These are phyloP conservation scores for Alnus glutinosa DNA, from an alignment of 306 rosid genomes.

Conservation along the genomic window DNA sequence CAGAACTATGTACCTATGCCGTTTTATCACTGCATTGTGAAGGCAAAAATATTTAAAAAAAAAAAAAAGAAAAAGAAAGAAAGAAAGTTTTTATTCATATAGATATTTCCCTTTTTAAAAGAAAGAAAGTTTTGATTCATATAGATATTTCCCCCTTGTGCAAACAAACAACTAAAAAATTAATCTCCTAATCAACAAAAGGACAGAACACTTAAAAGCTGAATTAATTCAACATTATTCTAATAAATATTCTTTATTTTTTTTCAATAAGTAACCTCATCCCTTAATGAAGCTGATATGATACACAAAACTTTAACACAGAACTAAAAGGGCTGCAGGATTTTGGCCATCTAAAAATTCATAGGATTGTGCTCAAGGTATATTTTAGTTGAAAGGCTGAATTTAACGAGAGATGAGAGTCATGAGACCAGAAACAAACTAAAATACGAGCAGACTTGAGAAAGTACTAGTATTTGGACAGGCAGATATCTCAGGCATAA, in stretches of 20 bases:
- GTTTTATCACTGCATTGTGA: not conserved
- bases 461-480: not conserved
- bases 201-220: not conserved
- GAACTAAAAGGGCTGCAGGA: not conserved
- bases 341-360: not conserved
- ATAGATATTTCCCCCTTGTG: not conserved
- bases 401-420: not conserved
- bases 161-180: not conserved
- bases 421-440: not conserved
- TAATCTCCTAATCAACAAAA: not conserved
- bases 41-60: not conserved
- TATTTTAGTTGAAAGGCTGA: not conserved
- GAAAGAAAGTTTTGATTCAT: not conserved
- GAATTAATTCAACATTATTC: not conserved
- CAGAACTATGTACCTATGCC: conserved; percentile 8
- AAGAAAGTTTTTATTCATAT: not conserved
- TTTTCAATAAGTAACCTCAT: not conserved
- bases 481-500: conserved; percentile 10
- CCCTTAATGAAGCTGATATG: not conserved
- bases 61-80: not conserved
- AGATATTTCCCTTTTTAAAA: not conserved
- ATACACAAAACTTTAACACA: not conserved
- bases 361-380: not conserved
- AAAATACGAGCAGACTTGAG: not conserved
- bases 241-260: not conserved